Base-by-base conservation (phyloP, 257 asterid species). In the Primulina tabacum region DNA sequence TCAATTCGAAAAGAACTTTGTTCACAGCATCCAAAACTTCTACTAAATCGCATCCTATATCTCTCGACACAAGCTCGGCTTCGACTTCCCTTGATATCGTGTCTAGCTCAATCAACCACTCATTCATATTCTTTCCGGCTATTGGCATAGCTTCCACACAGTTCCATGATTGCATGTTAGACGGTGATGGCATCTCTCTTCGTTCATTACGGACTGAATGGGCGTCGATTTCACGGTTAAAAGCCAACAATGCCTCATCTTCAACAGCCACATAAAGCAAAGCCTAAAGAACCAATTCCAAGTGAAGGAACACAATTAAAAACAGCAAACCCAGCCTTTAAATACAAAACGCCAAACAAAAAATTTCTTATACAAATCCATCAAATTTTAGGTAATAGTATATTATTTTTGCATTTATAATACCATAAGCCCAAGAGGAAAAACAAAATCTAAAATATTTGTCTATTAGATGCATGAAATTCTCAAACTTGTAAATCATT, bases 21-120 rank as follows among this genome's bases (percentile, higher is more conserved):
- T 93, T 93, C 38, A 93, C 97, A 0, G 97, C 96, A 59, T 87
- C 97, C 71, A 93, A 60, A 78, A 93, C 95, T 82, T 90, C 92
- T 10, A 76, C 86, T 76, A 89, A 70, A 75, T 90, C 76, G 53
- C 96, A 90, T 70, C 96, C 98, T 52, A 92, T 88, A 28, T 92
- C 97, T 76, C 95, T 84, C 43, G 88, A 73, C 53, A 87, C 92
- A 26, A 92, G 80, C 82, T 88, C 98, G 1, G 92, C 97, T 80
- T 90, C 93, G 50, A 90, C 97, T 84, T 92, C 98, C 76, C 81
- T 86, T 0, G 95, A 95, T 72, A 92, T 85, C 73, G 69, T 76
- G 71, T 88, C 96, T 68, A 92, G 75, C 84, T 92, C 98, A 8
- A 66, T 72, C 82, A 92, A 56, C 98, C 98, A 92, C 73, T 80